Evolutionary conservation across 75 land plant genomes (phyloP).

Genomic region (Cryptomeria japonica): DNA sequence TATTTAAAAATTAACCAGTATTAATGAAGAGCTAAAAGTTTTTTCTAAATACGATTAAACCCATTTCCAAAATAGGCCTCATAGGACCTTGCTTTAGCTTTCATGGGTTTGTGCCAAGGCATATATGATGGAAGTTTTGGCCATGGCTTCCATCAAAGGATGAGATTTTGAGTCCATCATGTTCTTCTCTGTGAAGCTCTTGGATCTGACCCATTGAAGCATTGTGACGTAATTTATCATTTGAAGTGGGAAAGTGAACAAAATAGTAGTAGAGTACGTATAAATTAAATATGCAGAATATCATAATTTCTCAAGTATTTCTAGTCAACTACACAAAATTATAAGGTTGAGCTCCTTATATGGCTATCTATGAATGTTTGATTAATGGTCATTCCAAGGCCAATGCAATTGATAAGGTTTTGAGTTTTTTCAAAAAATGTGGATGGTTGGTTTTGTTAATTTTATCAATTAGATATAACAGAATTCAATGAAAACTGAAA

Average conservation of each 20-base stretch:
- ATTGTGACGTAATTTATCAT: not conserved
- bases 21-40: too few relatives aligned
- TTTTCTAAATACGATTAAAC: slow-evolving; percentile 37
- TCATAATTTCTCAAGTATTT: too few relatives aligned
- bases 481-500: too few relatives aligned
- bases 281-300: too few relatives aligned
- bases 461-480: too few relatives aligned
- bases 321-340: too few relatives aligned
- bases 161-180: not conserved
- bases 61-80: slow-evolving; percentile 97
- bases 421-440: slow-evolving; percentile 55
- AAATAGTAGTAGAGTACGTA: not conserved
- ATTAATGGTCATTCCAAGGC: slow-evolving; percentile 50
- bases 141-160: slow-evolving; percentile 55
- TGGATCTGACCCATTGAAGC: not conserved
- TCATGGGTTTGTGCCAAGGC: slow-evolving; percentile 55
- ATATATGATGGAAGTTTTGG: slow-evolving; percentile 67
- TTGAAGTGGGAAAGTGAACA: not conserved
- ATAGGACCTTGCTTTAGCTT: slow-evolving; percentile 53
- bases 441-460: too few relatives aligned
- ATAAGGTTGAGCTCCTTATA: slow-evolving; percentile 50
- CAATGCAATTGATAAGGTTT: slow-evolving; percentile 58
- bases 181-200: not conserved
- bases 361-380: slow-evolving; percentile 41
- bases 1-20: too few relatives aligned